Conservation (phyloP, 2,329 filamentous ascomycete genomes). For the Aspergillus glaucus region DNA sequence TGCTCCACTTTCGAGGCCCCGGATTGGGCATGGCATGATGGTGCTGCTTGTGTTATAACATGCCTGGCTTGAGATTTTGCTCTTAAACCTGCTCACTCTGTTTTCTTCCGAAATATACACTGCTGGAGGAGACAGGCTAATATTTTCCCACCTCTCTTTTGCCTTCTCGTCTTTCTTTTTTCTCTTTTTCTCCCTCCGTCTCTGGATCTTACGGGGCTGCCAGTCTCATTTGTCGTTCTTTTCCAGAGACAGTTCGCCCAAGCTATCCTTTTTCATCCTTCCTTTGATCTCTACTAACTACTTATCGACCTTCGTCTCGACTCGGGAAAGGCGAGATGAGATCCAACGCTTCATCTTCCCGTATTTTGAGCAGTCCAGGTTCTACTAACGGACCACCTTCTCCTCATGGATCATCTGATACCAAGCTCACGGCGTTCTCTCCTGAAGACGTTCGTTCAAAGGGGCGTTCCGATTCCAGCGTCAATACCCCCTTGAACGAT, state of each 20-base stretch:
- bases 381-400: slow-evolving; percentile 49
- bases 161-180: not conserved
- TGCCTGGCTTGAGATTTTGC: not conserved
- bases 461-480: slow-evolving; percentile 14
- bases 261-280: not conserved
- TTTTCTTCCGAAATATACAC: not conserved
- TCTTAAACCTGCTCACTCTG: not conserved
- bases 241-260: not conserved
- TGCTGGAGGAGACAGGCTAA: not conserved
- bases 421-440: slow-evolving; percentile 58
- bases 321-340: slow-evolving; percentile 14
- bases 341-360: slow-evolving; percentile 20
- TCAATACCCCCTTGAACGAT: slow-evolving; percentile 11
- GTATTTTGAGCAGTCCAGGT: slow-evolving; percentile 29
- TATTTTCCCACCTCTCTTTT: not conserved
- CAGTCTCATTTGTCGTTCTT: not conserved
- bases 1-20: not conserved
- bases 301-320: not conserved
- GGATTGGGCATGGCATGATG: not conserved
- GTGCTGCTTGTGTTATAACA: not conserved
- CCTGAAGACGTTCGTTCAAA: slow-evolving; percentile 51
- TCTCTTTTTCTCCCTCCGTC: not conserved
- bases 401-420: slow-evolving; percentile 59
- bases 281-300: not conserved
- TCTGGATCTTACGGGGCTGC: no score